Evolutionary conservation across 352 stramenopile species (phyloP).

Genomic region (Globisporangium radiosum): DNA sequence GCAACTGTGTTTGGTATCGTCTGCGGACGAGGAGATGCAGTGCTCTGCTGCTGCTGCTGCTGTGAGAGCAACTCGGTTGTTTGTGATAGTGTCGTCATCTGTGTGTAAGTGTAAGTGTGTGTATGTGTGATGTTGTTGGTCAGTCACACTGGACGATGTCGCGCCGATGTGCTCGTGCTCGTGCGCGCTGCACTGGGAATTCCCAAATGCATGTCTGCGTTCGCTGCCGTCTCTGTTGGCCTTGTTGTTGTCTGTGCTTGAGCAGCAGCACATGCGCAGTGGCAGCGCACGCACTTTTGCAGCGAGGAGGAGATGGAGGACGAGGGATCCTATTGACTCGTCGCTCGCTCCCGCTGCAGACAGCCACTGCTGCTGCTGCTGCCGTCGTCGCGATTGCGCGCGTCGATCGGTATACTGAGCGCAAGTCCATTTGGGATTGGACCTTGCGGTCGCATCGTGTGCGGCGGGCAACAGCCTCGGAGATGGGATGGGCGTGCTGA

Average conservation of each 20-base stretch:
- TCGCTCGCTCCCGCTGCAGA: background rate
- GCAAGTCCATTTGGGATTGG: background rate
- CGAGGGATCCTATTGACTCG: background rate
- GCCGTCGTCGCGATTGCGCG: too few relatives aligned
- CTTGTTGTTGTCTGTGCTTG: background rate
- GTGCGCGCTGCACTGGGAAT: slow-evolving; percentile 5
- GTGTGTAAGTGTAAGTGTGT: background rate
- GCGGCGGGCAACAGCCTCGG: too few relatives aligned
- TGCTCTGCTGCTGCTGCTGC: background rate
- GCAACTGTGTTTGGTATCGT: too few relatives aligned
- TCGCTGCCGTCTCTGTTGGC: too few relatives aligned
- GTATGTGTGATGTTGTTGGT: slow-evolving; percentile 1
- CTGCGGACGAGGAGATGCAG: too few relatives aligned
- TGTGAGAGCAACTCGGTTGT: background rate
- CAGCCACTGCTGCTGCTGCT: too few relatives aligned
- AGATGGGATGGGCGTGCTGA: background rate
- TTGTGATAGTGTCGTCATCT: background rate
- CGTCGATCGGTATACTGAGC: background rate
- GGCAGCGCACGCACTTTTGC: too few relatives aligned
- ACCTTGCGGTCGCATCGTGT: background rate
- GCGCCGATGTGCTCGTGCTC: background rate
- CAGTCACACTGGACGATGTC: background rate
- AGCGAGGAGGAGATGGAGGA: too few relatives aligned
- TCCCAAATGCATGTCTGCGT: background rate
- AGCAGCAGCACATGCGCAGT: too few relatives aligned